A percentile compares a stretch with the other conserved stretches of the same genome.
These are phyloP conservation scores for Debaryomyces singareniensis DNA, from an alignment of 1,139 yeast species.

Conservation along the genomic window DNA sequence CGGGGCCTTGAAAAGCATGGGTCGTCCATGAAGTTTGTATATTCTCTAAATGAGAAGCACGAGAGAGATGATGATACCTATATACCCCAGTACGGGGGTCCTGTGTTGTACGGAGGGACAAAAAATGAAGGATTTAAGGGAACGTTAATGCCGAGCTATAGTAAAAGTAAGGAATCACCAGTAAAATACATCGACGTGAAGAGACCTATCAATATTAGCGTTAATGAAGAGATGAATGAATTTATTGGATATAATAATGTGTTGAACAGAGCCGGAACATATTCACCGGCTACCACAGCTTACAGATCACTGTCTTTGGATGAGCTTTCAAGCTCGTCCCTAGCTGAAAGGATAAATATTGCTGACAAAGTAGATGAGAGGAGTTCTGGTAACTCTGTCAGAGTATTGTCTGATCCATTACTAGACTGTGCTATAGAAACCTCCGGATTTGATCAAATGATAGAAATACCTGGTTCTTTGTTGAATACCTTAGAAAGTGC, in stretches of 20 bases:
- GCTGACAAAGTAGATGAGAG: background rate
- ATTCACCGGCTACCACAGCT: background rate
- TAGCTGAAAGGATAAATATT: background rate
- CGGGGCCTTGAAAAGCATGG: too few relatives aligned
- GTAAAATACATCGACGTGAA: too few relatives aligned
- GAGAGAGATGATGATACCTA: background rate
- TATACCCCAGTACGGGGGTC: background rate
- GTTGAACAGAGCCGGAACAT: background rate
- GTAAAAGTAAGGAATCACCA: too few relatives aligned
- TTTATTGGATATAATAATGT: background rate
- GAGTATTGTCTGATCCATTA: background rate
- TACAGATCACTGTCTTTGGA: too few relatives aligned
- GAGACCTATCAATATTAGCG: too few relatives aligned
- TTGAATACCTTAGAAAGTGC: background rate
- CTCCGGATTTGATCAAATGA: background rate
- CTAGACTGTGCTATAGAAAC: background rate
- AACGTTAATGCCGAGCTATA: background rate
- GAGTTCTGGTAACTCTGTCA: background rate
- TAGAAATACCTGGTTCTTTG: background rate
- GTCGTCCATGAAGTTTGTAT: too few relatives aligned
- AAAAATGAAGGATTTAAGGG: background rate
- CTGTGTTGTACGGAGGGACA: background rate
- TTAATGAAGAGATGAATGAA: background rate
- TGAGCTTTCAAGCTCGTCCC: background rate
- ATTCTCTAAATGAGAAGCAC: too few relatives aligned